Evolutionary conservation across 495 filamentous ascomycete genomes (phyloP).

Genomic region (Chaetomium cochliodes): DNA sequence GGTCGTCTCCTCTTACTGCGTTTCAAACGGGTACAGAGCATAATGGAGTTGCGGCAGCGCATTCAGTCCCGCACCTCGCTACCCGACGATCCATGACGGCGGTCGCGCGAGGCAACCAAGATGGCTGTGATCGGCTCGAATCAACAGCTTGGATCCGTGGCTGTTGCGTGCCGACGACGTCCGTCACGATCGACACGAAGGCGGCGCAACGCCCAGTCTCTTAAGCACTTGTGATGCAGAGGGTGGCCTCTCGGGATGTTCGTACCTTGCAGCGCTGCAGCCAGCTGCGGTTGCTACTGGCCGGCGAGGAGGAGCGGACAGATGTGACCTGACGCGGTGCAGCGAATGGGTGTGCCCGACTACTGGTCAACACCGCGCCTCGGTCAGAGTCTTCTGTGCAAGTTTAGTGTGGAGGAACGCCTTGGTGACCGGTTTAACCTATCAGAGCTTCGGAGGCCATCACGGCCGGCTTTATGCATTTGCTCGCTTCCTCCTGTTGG

Average conservation of each 20-base stretch:
- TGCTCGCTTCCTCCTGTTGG: slow-evolving; percentile 30
- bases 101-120: slow-evolving; percentile 7
- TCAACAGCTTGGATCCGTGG: slow-evolving; percentile 5
- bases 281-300: slow-evolving; percentile 34
- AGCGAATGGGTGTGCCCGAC: slow-evolving; percentile 38
- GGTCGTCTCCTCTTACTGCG: neutral
- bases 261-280: slow-evolving; percentile 34
- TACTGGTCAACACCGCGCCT: slow-evolving; percentile 32
- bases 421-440: slow-evolving; percentile 26
- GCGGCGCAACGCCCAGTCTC: slow-evolving; percentile 25
- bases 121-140: slow-evolving; percentile 18
- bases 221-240: slow-evolving; percentile 24
- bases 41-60: slow-evolving; percentile 21
- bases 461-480: slow-evolving; percentile 36
- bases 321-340: slow-evolving; percentile 31
- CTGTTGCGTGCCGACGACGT: neutral
- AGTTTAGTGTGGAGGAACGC: slow-evolving; percentile 33
- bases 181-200: slow-evolving; percentile 10
- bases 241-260: slow-evolving; percentile 32
- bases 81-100: slow-evolving; percentile 22
- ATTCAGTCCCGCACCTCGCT: slow-evolving; percentile 27
- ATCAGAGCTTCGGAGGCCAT: slow-evolving; percentile 29
- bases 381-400: slow-evolving; percentile 27
- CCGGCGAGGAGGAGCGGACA: slow-evolving; percentile 6
- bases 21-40: slow-evolving; percentile 15